Evolutionary conservation across 2,329 filamentous ascomycete species (phyloP), one percentile per base, ranked within the genome.

Genomic region (Nakataea oryzae): DNA sequence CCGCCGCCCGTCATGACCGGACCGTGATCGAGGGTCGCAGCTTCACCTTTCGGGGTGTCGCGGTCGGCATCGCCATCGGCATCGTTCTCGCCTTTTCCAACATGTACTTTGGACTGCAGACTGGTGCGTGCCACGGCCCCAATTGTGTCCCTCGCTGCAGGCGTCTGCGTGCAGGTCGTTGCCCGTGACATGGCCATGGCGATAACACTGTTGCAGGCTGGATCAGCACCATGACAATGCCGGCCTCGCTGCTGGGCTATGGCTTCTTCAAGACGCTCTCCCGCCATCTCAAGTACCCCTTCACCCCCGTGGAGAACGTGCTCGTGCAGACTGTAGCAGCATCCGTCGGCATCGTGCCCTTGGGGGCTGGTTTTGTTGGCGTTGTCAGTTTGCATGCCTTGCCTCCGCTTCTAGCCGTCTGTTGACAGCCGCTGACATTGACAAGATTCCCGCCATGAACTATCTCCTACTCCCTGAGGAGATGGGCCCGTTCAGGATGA

Each of bases 71-170:
- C 7, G 78, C 84, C 3, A 95, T 99, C 65, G 95, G 95, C 54
- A 85, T 95, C 5, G 80, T 97, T 62, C 96, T 97, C 70, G 95
- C 90, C 71, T 96, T 96, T 73, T 96, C 91, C 61, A 99, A 99
- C 72, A 97, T 96, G 80, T 99, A 97, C 74, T 99, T 99, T 73
- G 95, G 95, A n/a, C 80, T 99, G 34, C 95, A 97, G 76, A 96
- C 91, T 24, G 41, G 41, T 50, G 8, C 41, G 41, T 24, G 17
- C 13, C 24, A n/a, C 24, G 17, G 21, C 21, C 41, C 41, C 14
- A 32, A 55, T 17, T 26, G 24, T 13, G 13, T 30, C 8, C 56
- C 17, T 56, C 21, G 11, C 56, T 29, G 3, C 28, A 47, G n/a
- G 6, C 2, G 17, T 8, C 13, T 17, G 4, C n/a, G 41, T 47